Evolutionary conservation across 2,329 filamentous ascomycete genomes (phyloP).

Genomic region (Ophiosphaerella narmari): DNA sequence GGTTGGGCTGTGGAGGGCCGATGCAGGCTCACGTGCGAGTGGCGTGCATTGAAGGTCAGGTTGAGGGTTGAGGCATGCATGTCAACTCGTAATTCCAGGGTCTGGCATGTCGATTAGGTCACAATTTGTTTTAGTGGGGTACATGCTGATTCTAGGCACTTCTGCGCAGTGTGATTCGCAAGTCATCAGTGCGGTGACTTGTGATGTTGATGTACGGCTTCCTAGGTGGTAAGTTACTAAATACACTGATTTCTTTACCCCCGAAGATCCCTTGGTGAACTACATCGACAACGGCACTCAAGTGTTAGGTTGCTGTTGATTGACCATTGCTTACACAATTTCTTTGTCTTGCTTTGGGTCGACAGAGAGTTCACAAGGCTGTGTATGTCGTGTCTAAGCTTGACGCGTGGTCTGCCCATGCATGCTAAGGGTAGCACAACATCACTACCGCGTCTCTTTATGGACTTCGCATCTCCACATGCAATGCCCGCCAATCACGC

Average conservation of each 20-base stretch:
- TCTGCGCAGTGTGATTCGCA: too few species aligned
- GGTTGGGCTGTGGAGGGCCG: constrained; percentile 1
- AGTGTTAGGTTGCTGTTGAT: neutral
- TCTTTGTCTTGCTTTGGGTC: too few species aligned
- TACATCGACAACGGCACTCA: too few species aligned
- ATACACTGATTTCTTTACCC: neutral
- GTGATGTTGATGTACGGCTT: neutral
- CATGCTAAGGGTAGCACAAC: neutral
- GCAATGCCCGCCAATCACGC: neutral
- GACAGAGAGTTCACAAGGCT: neutral
- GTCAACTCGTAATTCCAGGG: too few species aligned
- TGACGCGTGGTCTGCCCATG: neutral
- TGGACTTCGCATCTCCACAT: neutral
- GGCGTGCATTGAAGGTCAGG: too few species aligned
- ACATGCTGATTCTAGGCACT: too few species aligned
- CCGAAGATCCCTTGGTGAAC: neutral
- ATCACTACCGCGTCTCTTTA: neutral
- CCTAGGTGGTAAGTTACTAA: neutral
- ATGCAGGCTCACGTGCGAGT: neutral
- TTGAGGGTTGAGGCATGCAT: too few species aligned
- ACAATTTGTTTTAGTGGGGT: too few species aligned
- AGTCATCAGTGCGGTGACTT: too few species aligned
- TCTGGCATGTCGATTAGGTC: too few species aligned
- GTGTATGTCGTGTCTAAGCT: neutral
- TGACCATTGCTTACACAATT: too few species aligned